Evolutionary conservation across 2,329 filamentous ascomycete species (phyloP), one percentile per base, ranked within the genome.

Genomic region (Graphilbum sp.): DNA sequence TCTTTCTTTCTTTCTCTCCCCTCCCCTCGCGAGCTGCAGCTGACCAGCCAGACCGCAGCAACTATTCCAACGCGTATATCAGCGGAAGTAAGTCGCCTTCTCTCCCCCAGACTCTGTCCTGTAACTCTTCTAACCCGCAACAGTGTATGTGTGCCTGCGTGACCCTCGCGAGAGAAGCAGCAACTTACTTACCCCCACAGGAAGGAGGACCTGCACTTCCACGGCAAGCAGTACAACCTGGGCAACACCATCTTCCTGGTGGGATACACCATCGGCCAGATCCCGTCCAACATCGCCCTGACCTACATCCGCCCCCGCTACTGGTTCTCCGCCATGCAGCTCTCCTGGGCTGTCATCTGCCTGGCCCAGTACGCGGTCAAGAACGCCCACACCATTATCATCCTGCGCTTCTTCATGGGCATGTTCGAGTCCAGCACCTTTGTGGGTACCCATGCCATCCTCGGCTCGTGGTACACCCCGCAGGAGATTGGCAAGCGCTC

Each of bases 211-310:
- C 35, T 41, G 5, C 27, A 35, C 20, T 38, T 41, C 17, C 36
- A 37, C 12, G 39, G 39, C 16, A 35, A 33, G 18, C 24, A 41
- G 19, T 41, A 41, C 31, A 40, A 37, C 24, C 16, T 34, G 13
- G 39, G 34, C 18, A 38, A 38, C 17, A 32, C 33, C 4, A 33
- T 33, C 21, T 34, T 34, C 20, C 20, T 34, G 15, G 16, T 34
- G 12, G 33, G 33, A 23, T 78, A 78, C 49, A 75, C 78, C 41
- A 34, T 75, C 20, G 71, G 72, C 46, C 65, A 75, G 47, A 72
- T 77, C 27, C 72, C 74, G 0, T 63, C 60, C 36, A 77, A 71
- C 45, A 66, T 75, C 25, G 34, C 56, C 12, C 37, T 39, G 24
- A 34, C 25, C n/a, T 35, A 31, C n/a, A 24, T 35, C 18, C 32